Conservation (phyloP, 2,329 filamentous ascomycete genomes). For the Fusarium sp. region DNA sequence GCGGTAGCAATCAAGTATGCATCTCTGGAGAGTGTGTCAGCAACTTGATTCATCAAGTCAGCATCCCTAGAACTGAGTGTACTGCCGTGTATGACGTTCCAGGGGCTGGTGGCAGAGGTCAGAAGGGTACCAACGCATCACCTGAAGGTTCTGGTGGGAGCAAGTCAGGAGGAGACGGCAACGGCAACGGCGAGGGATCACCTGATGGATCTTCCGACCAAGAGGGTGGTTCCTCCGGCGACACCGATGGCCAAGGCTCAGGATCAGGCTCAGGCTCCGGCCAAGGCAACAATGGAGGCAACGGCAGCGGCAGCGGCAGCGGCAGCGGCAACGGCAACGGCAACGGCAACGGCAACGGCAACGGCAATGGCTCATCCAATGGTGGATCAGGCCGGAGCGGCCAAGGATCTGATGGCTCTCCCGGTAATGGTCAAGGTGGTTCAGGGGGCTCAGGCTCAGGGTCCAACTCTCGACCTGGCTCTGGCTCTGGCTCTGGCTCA, state of each 20-base stretch:
- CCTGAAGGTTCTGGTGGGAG: too few species aligned
- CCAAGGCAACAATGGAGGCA: background rate
- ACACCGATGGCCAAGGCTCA: background rate
- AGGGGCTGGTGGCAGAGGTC: background rate
- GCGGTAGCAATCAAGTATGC: slow-evolving; percentile 21
- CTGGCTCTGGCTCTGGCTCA: slow-evolving; percentile 4
- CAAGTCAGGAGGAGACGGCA: too few species aligned
- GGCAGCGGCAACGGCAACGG: background rate
- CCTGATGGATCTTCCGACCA: too few species aligned
- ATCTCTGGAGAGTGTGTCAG: slow-evolving; percentile 26
- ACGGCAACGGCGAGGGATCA: too few species aligned
- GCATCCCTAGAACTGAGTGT: background rate
- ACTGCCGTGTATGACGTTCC: background rate
- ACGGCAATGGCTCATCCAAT: background rate
- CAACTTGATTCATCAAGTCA: slow-evolving; percentile 1
- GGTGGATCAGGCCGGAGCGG: background rate
- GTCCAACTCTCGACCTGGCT: too few species aligned
- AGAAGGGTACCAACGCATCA: too few species aligned
- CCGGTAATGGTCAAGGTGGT: background rate
- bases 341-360: too few species aligned
- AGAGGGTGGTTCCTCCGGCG: too few species aligned
- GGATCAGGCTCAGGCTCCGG: background rate
- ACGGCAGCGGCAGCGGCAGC: too few species aligned
- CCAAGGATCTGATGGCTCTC: background rate
- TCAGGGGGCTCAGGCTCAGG: too few species aligned